A percentile compares a stretch with the other conserved stretches of the same genome.
phyloP scores from a whole-genome alignment of 2,329 filamentous ascomycete species.

The Monilinia vaccinii-corymbosi region DNA sequence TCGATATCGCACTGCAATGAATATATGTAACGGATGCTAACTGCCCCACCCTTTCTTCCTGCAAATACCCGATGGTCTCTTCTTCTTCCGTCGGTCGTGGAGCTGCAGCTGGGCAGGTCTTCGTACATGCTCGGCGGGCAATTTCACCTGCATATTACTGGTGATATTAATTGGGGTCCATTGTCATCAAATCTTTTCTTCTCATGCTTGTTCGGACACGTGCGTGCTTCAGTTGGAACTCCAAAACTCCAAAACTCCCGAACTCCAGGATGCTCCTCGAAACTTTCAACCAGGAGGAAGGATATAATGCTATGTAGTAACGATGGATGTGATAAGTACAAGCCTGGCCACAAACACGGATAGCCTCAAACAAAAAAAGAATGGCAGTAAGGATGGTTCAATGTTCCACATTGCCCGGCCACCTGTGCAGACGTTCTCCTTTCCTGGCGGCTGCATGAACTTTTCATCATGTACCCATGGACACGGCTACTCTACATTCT shows the following conservation, averaged over 20 bases:
- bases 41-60: constrained; percentile 8
- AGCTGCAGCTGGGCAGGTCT: constrained; percentile 3
- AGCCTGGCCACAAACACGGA: not conserved
- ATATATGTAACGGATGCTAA: not conserved
- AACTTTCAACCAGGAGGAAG: not conserved
- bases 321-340: not conserved
- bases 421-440: constrained; percentile 5
- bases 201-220: not conserved
- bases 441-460: constrained; percentile 5
- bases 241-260: not conserved
- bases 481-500: constrained; percentile 1
- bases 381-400: not conserved
- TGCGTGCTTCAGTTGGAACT: not conserved
- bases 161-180: not conserved
- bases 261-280: not conserved
- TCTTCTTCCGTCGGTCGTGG: constrained; percentile 5
- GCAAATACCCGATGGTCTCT: not conserved
- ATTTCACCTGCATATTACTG: not conserved
- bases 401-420: not conserved
- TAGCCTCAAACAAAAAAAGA: not conserved
- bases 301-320: not conserved
- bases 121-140: not conserved
- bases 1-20: not conserved
- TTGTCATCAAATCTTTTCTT: not conserved
- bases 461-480: constrained; percentile 2